Percentiles rank a stretch among this genome's conserved stretches.
phyloP scores from a whole-genome alignment of 2,329 filamentous ascomycete genomes.

The Dryadomyces sulphureus region DNA sequence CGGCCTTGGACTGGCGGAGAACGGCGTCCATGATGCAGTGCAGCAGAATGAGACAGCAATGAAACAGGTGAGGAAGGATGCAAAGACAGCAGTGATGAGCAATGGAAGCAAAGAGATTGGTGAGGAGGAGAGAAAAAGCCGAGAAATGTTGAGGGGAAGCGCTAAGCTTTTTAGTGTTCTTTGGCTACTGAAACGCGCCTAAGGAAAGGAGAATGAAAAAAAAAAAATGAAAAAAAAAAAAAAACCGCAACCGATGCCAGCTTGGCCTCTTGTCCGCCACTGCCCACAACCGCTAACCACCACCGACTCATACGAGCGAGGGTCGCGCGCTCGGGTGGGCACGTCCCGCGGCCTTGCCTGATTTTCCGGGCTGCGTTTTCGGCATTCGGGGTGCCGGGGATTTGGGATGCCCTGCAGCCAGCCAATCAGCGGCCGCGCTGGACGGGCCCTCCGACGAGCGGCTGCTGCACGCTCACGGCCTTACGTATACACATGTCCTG shows the following conservation, averaged over 20 bases:
- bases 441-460: neutral
- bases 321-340: no score
- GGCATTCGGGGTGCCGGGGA: neutral
- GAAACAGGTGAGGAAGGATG: neutral
- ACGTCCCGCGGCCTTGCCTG: no score
- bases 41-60: neutral
- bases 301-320: no score
- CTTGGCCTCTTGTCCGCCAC: no score
- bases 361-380: neutral
- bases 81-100: neutral
- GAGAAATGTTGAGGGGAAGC: neutral
- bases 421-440: neutral
- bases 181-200: no score
- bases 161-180: neutral
- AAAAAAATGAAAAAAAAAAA: neutral
- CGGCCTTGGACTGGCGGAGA: slow-evolving; percentile 84
- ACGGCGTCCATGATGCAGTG: slow-evolving; percentile 68
- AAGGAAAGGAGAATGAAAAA: no score
- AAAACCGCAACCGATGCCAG: neutral
- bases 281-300: no score
- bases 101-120: neutral
- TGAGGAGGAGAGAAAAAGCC: neutral
- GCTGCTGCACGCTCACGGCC: neutral
- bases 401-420: neutral
- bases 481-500: no score